These are phyloP conservation scores for Rickenella mellea DNA, from an alignment of 768 basidiomycete species.

Conservation along the genomic window DNA sequence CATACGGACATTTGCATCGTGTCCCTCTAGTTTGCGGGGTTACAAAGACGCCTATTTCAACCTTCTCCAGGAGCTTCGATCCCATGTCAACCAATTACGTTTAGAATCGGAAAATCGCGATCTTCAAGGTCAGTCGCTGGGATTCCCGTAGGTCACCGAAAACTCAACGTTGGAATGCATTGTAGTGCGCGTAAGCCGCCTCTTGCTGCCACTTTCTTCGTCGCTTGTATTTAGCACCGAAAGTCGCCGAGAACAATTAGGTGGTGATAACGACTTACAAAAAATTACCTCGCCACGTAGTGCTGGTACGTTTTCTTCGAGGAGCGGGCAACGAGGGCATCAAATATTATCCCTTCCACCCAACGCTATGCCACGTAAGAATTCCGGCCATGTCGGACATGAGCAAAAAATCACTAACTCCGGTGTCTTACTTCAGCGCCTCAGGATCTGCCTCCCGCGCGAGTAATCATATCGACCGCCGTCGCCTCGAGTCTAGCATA, in stretches of 20 bases:
- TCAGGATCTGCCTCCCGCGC: neutral
- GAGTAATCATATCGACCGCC: neutral
- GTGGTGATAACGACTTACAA: neutral
- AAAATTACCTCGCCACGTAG: neutral
- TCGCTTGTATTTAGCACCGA: neutral
- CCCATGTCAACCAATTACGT: neutral
- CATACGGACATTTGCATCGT: neutral
- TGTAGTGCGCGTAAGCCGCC: neutral
- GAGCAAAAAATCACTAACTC: too few species aligned
- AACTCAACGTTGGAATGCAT: neutral
- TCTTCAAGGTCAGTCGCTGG: neutral
- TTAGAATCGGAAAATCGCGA: neutral
- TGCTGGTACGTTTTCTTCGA: neutral
- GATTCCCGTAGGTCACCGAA: too few species aligned
- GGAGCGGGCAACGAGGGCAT: neutral
- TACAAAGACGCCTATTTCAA: neutral
- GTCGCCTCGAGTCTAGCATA: too few species aligned
- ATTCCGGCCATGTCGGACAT: neutral
- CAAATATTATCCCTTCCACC: neutral
- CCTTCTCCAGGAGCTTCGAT: neutral
- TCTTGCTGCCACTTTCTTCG: neutral
- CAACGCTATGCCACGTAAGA: neutral
- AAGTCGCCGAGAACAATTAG: neutral
- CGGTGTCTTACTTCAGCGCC: neutral
- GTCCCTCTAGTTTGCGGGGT: neutral